Evolutionary conservation across 768 basidiomycete species (phyloP), one percentile per base, ranked within the genome.

Genomic region (Erythrobasidium yunnanense): DNA sequence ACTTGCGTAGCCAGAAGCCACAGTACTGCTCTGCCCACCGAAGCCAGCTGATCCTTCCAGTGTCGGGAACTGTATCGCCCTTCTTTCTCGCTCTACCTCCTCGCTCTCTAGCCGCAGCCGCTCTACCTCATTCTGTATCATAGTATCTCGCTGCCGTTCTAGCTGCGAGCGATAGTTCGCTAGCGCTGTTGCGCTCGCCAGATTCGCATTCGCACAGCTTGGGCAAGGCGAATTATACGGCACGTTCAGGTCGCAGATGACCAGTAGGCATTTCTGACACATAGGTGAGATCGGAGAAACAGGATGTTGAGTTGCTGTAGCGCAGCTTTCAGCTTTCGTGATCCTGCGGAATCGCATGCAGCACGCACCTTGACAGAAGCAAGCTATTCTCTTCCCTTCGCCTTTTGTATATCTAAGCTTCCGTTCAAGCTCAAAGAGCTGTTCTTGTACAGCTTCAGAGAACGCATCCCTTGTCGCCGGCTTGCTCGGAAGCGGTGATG

Each of bases 321-420:
- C 7, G 2, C 23, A 22, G 15, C 20, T 27, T 58, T 25, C 4
- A 58, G 23, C 20, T 47, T 33, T 35, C 4, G 5, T 13, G n/a
- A 42, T 18, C 15, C 38, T 55, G 6, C 13, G 6, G 30, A 6
- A 13, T 23, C 29, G n/a, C 42, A 34, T 27, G 3, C 42, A 7
- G 45, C n/a, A 7, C 60, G 49, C 22, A 63, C 60, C 60, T 63
- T 63, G 60, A 33, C 60, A 63, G 22, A 63, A 63, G 32, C 60
- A 63, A 29, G 60, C 60, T 18, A 45, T 23, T 27, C 33, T 38
- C 32, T 63, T 63, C 29, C 60, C 33, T 50, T 49, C 29, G 5
- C 60, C 60, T 8, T 32, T 6, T 5, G 47, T 49, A 27, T 23
- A 46, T 2, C 60, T 29, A 2, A 63, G 46, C 27, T 34, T 49